phyloP scores from a whole-genome alignment of 805 yeast genomes.

The Blastobotrys mokoenaii region DNA sequence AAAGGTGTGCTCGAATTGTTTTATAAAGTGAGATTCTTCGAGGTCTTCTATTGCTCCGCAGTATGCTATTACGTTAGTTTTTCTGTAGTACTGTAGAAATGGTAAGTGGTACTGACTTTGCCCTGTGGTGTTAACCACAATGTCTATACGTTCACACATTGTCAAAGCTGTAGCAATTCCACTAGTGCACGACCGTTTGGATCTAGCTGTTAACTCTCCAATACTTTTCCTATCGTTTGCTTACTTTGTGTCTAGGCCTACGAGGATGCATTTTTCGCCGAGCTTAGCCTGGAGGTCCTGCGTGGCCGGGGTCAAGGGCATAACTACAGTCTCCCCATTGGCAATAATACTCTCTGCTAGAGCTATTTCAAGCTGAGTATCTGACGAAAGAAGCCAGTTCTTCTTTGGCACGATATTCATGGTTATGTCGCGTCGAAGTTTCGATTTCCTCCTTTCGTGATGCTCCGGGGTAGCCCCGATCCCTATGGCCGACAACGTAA shows the following conservation, averaged over 20 bases:
- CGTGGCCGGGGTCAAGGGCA: conserved; percentile 4
- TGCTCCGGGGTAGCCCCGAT: neutral
- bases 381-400: conserved; percentile 11
- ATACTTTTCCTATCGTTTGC: no score
- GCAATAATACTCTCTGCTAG: conserved; percentile 13
- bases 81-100: neutral
- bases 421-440: neutral
- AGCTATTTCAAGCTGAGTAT: conserved; percentile 9
- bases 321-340: conserved; percentile 14
- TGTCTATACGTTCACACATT: conserved; percentile 14
- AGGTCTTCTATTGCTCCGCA: conserved; percentile 17
- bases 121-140: conserved; percentile 12
- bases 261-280: conserved; percentile 10
- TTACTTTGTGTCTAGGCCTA: conserved; percentile 11
- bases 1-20: conserved; percentile 14
- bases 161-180: conserved; percentile 14
- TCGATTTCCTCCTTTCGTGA: neutral
- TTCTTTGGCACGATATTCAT: neutral
- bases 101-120: neutral
- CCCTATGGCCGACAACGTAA: no score
- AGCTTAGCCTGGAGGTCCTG: neutral
- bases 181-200: conserved; percentile 10
- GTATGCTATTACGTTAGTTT: conserved; percentile 3
- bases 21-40: conserved; percentile 11
- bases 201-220: neutral